Base-by-base conservation (phyloP, 2,329 filamentous ascomycete species). In the Trichoderma arundinaceum region DNA sequence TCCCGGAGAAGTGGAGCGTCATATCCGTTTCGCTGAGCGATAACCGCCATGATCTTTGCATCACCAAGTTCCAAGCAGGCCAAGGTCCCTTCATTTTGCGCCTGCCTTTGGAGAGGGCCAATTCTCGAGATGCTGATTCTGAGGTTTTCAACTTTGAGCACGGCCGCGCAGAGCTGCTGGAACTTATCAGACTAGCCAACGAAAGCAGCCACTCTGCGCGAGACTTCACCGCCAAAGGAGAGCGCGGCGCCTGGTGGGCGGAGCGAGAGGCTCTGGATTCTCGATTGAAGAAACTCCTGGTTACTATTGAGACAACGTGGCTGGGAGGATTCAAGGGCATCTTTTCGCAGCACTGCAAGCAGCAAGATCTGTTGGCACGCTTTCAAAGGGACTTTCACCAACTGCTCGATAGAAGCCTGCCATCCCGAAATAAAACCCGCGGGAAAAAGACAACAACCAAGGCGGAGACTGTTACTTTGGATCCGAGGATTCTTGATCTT, bases 301-400 rank as follows among this genome's bases (percentile, higher is more conserved):
- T 88, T 62, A 96, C 92, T 67, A 90, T 99, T 44, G 94, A 99
- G 77, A 90, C 91, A 68, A 89, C 95, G 22, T 99, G 95, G 95
- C 86, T 99, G 5, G 94, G 94, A 56, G 95, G 95, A 0, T 99
- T 99, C 83, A 90, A 89, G 65, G 94, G 94, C 15, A 90, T 99
- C n/a, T 94, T 99, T 74, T 94, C 92, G 1, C 90, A 92, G 62
- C 86, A 91, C 61, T 77, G 82, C 56, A 83, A 84, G 43, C 83
- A 90, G 19, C 80, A 86, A 1, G 84, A 88, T 32, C 80, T 92
- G 10, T 79, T 98, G 38, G 85, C 86, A 5, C 86, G 86, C 35
- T 98, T 99, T 74, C 88, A 92, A 39, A 88, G 86, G 73, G 87
- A 86, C 4, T 93, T 99, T 69, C 86, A 94, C 63, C 86, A 86